Evolutionary conservation across 345 rosid genomes (phyloP), one percentile per base, ranked within the genome.

Genomic region (Rubroshorea leprosula): DNA sequence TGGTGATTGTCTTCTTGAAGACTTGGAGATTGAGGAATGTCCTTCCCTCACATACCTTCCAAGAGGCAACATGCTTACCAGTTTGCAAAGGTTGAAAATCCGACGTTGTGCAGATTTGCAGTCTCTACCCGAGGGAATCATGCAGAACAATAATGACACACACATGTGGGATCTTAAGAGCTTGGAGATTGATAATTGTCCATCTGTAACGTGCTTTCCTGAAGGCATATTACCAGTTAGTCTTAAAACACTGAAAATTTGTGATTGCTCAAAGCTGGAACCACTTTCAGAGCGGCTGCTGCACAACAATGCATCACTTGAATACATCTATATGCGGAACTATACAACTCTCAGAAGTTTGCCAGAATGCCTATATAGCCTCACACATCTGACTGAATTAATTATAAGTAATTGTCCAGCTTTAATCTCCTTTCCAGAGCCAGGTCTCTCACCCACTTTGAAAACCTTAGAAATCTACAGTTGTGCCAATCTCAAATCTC

Each of bases 341-440:
- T 62, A 51, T 4, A 20, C 5, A 11, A 20, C 51, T 16, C n/a
- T 10, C 23, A 29, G 3, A 45, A n/a, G 0, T 51, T 57, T 59
- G 63, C 63, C 54, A 1, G 54, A 47, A 41, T 27, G 0, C 43
- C 26, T 53, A 22, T 21, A 45, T 26, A 19, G 41, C 58, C 64
- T 59, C 15, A 27, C 41, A 0, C 63, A 60, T 26, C 67, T 73
- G 26, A 46, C 44, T 13, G 31, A 60, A 11, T 52, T 73, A 10
- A 31, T 22, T 11, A 24, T 64, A 18, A 25, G 14, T 1, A 15
- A 11, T 2, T 68, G 73, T 51, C 56, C 25, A 15, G 56, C 20
- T 52, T 23, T 73, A 18, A 46, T 24, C 21, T 50, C 51, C 29
- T 60, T 73, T 49, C 77, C 70, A 1, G 63, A 55, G 10, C 57